Percentiles rank a stretch among this genome's conserved stretches.
These are phyloP conservation scores for Canavalia gladiata DNA, from an alignment of 306 rosid genomes.

Conservation along the genomic window DNA sequence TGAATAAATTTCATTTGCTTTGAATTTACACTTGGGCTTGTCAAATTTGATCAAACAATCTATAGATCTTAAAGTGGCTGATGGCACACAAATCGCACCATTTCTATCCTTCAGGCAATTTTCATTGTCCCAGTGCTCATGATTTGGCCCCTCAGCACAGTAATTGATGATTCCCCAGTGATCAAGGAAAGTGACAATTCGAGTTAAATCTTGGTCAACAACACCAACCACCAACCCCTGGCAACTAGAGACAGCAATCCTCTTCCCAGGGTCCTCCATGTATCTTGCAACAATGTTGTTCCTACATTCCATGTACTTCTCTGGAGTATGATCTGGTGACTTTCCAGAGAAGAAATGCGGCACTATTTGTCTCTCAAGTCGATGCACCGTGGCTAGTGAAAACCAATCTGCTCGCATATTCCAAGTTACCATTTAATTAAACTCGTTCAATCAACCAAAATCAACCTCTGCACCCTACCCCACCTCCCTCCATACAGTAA, in stretches of 20 bases:
- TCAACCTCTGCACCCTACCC: too few relatives aligned
- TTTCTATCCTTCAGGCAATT: conserved; percentile 74
- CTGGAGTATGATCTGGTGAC: conserved; percentile 69
- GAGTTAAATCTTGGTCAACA: conserved; percentile 76
- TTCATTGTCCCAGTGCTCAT: conserved; percentile 52
- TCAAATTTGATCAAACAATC: conserved; percentile 94
- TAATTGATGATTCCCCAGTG: conserved; percentile 98
- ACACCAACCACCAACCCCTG: conserved; percentile 64
- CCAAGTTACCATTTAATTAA: conserved; percentile 12
- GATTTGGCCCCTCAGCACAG: conserved; percentile 68
- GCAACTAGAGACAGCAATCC: conserved; percentile 71
- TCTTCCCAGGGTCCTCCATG: conserved; percentile 87
- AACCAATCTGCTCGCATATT: conserved; percentile 87
- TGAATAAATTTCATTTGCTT: conserved; percentile 75
- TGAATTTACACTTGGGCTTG: conserved; percentile 86
- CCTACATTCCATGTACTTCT: conserved; percentile 95
- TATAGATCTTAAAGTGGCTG: conserved; percentile 82
- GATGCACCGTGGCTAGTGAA: conserved; percentile 87
- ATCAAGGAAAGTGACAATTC: conserved; percentile 92
- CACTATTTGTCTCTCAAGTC: conserved; percentile 97
- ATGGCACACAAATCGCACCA: conserved; percentile 89
- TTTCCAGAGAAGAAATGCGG: conserved; percentile 96
- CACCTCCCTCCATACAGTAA: too few relatives aligned
- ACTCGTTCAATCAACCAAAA: not conserved
- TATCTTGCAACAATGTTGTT: conserved; percentile 83